Percentiles rank a stretch among this genome's conserved stretches.
Conservation (phyloP, 148 eudicot species). For the Nepenthes mirabilis region DNA sequence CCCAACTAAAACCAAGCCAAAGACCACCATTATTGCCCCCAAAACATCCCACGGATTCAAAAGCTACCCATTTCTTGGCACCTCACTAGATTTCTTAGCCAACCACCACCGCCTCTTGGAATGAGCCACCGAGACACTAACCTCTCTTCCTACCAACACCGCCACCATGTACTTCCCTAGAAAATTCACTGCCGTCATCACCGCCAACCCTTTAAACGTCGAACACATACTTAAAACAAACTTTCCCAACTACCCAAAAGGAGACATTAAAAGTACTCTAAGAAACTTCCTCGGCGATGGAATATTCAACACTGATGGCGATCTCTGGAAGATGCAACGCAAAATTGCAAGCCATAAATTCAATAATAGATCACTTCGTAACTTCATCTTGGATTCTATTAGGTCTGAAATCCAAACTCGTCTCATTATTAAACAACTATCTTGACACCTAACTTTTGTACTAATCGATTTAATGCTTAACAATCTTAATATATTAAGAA, state of each 20-base stretch:
- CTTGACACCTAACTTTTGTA: no score
- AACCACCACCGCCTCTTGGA: conserved; percentile 72
- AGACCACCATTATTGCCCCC: no score
- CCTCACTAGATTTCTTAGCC: conserved; percentile 35
- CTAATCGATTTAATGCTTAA: no score
- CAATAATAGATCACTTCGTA: conserved; percentile 41
- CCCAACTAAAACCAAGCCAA: no score
- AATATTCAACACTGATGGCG: conserved; percentile 56
- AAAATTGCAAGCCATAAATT: conserved; percentile 67
- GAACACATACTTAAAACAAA: conserved; percentile 60
- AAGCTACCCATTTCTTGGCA: conserved; percentile 44
- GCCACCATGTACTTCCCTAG: conserved; percentile 53
- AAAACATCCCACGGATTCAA: conserved; percentile 29
- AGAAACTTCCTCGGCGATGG: conserved; percentile 65
- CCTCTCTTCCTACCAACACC: conserved; percentile 33
- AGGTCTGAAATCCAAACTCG: conserved; percentile 28
- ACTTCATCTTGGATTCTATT: conserved; percentile 30
- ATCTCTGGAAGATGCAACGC: conserved; percentile 48
- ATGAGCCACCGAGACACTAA: conserved; percentile 43
- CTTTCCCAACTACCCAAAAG: conserved; percentile 64
- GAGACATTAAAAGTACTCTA: conserved; percentile 28
- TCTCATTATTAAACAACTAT: no score
- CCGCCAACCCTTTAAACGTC: conserved; percentile 49
- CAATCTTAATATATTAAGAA: no score
- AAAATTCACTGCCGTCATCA: conserved; percentile 32